These are phyloP conservation scores for Blastocystis sp. DNA, from an alignment of 352 stramenopile genomes.

Conservation along the genomic window DNA sequence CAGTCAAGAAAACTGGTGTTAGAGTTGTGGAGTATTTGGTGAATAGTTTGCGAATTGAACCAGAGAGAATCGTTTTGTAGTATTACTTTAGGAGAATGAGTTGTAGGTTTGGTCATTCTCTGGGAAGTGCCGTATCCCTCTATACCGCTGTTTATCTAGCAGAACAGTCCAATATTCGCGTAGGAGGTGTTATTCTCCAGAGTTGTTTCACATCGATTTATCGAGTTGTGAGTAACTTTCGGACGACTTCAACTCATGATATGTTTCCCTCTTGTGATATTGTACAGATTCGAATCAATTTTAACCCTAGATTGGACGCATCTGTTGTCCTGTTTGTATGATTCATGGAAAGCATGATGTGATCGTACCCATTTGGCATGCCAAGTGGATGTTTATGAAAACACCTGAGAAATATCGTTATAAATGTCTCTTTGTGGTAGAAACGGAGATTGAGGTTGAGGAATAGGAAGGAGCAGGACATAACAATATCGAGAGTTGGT, in stretches of 20 bases:
- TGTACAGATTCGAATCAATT: neutral
- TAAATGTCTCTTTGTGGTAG: constrained; percentile 53
- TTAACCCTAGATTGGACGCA: neutral
- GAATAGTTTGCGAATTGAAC: neutral
- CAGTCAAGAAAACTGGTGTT: neutral
- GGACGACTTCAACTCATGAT: neutral
- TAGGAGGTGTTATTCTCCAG: constrained; percentile 46
- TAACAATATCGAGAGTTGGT: constrained; percentile 33
- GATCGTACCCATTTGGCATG: constrained; percentile 31
- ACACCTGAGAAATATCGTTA: constrained; percentile 48
- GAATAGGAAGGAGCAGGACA: constrained; percentile 27
- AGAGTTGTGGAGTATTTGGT: constrained; percentile 46
- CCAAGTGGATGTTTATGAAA: constrained; percentile 5
- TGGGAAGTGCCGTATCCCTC: constrained; percentile 40
- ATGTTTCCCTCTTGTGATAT: constrained; percentile 14
- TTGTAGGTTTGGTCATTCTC: constrained; percentile 55
- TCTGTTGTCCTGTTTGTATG: constrained; percentile 30
- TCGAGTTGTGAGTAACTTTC: constrained; percentile 26
- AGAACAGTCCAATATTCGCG: neutral
- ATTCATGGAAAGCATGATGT: constrained; percentile 28
- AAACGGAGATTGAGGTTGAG: neutral
- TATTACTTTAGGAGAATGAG: neutral
- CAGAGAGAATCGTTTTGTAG: constrained; percentile 7
- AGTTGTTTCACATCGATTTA: constrained; percentile 59
- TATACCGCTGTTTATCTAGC: neutral